Base-by-base conservation (phyloP, 306 rosid species). In the Vigna unguiculata region DNA sequence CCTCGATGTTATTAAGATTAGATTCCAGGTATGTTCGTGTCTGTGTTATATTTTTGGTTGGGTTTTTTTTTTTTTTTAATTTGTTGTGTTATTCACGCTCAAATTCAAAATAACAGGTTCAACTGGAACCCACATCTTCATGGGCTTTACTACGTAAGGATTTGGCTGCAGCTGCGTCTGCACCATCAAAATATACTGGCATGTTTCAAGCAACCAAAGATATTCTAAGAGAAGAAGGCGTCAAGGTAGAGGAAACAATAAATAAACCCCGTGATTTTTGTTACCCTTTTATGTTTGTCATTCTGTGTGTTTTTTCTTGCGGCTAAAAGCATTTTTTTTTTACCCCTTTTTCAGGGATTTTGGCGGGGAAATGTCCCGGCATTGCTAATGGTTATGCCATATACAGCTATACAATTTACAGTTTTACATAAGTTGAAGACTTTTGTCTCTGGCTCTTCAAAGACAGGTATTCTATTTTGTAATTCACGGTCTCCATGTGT, bases 331-430 rank as follows among this genome's bases (percentile, higher is more conserved):
- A 7, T 57, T 41, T 24, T 72, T 58, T 30, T n/a, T 17, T 52
- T 2, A 19, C 24, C 30, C 15, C 19, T 34, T 82, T 83, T 77
- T 17, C 83, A 95, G 98, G 98, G 98, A 21, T 95, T 95, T 72
- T 95, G 98, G 98, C 93, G 96, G 22, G 98, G 98, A 2, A 95
- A 95, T 78, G 98, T 95, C 43, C 98, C 98, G 3, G 98, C 97
- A 38, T 83, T 92, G 85, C 97, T 95, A 66, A 95, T 92, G 98
- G 97, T 89, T 83, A 95, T 95, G 98, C 98, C 98, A 0, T 95
- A 95, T 82, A 90, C 96, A 16, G 96, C 98, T 16, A 95, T 95
- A 62, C 97, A 92, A 46, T 95, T 95, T 84, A 83, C 98, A 19
- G 97, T 92, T 62, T 84, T 90, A 52, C 96, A 90, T 62, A 92